phyloP scores from a whole-genome alignment of 306 rosid genomes.

The Cicer bijugum region DNA sequence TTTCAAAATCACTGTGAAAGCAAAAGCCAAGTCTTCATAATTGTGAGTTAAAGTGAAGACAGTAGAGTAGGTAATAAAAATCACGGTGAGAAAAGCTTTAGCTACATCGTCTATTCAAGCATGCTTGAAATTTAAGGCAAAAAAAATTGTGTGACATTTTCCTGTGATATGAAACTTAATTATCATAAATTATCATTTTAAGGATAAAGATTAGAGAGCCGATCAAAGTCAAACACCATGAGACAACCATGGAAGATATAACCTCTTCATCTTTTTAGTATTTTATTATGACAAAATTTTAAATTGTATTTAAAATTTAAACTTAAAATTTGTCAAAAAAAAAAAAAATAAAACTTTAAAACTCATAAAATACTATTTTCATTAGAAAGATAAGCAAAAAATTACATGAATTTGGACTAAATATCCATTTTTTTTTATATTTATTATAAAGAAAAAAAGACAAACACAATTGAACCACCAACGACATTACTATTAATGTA shows the following conservation, averaged over 20 bases:
- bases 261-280: background rate
- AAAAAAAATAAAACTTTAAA: too few species aligned
- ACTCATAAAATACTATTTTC: too few species aligned
- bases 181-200: background rate
- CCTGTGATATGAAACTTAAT: conserved; percentile 40
- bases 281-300: too few species aligned
- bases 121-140: conserved; percentile 35
- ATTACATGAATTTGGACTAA: too few species aligned
- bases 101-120: conserved; percentile 44
- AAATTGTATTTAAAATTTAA: too few species aligned
- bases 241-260: conserved; percentile 19
- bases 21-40: conserved; percentile 5
- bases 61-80: conserved; percentile 37
- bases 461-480: too few species aligned
- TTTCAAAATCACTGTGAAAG: conserved; percentile 15
- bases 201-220: conserved; percentile 16
- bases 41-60: conserved; percentile 20
- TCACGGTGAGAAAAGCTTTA: conserved; percentile 33
- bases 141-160: conserved; percentile 27
- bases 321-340: too few species aligned
- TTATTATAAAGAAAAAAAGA: too few species aligned
- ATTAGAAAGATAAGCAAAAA: too few species aligned
- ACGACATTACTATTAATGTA: too few species aligned
- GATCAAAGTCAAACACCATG: conserved; percentile 41
- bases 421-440: too few species aligned